Evolutionary conservation across 495 filamentous ascomycete species (phyloP).

Genomic region (Aspergillus homomorphus): DNA sequence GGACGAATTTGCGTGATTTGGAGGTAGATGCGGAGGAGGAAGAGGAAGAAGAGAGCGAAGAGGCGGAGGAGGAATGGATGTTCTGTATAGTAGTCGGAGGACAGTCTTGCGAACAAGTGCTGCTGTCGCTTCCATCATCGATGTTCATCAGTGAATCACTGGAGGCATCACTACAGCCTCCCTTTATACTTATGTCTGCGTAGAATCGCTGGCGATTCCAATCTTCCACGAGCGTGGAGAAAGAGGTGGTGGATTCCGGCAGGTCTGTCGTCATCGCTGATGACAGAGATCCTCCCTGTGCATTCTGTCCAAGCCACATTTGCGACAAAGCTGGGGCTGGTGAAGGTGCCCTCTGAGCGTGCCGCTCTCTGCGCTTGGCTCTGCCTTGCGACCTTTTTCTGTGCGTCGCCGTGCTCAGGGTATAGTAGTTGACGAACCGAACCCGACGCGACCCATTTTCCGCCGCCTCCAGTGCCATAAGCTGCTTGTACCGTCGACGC

Average conservation of each 20-base stretch:
- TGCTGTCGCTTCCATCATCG: no score
- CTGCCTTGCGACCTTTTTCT: constrained; percentile 32
- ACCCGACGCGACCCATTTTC: constrained; percentile 45
- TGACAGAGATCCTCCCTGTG: no score
- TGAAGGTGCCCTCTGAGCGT: neutral
- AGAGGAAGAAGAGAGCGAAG: no score
- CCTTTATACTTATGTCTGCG: no score
- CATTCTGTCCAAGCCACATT: no score
- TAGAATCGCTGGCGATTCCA: no score
- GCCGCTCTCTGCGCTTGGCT: neutral
- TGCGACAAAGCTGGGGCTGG: neutral
- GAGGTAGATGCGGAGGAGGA: neutral
- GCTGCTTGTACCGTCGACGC: constrained; percentile 60
- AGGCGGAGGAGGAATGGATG: no score
- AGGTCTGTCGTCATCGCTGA: no score
- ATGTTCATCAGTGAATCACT: no score
- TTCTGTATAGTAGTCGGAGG: neutral
- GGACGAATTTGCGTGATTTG: neutral
- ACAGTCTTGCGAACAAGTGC: neutral
- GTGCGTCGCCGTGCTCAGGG: constrained; percentile 66
- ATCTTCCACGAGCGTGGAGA: no score
- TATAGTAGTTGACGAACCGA: constrained; percentile 89
- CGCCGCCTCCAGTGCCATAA: constrained; percentile 65
- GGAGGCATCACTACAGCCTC: no score
- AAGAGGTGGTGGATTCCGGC: no score